phyloP scores from a whole-genome alignment of 306 rosid species.

The Dryas octopetala region DNA sequence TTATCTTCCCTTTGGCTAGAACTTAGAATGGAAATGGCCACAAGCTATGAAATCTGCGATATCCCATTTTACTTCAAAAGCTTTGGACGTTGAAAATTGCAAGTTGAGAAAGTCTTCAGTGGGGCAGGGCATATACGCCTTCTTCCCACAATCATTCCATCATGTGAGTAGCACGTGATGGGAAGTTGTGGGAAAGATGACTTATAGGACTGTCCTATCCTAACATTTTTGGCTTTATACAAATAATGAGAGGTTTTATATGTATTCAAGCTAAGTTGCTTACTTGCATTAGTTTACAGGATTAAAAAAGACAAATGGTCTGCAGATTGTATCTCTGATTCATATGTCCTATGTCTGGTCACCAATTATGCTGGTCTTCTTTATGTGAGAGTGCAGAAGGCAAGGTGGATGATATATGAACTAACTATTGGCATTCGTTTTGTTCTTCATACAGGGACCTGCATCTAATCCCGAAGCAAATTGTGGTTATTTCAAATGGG shows the following conservation, averaged over 20 bases:
- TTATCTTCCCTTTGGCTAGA: neutral
- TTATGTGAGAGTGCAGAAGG: neutral
- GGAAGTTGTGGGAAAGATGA: too few relatives aligned
- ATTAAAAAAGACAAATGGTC: neutral
- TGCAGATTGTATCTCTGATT: neutral
- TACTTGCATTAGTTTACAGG: neutral
- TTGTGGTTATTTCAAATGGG: slow-evolving; percentile 89
- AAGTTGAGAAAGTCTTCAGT: neutral
- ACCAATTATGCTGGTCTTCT: neutral
- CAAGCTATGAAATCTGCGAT: neutral
- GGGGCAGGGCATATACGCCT: too few relatives aligned
- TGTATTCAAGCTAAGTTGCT: neutral
- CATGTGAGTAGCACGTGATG: too few relatives aligned
- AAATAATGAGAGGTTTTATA: neutral
- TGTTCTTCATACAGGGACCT: slow-evolving; percentile 66
- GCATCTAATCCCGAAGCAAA: slow-evolving; percentile 89
- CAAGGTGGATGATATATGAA: neutral
- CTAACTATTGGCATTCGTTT: slow-evolving; percentile 12
- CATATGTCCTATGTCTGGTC: neutral
- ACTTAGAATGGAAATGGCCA: neutral
- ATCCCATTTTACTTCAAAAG: neutral
- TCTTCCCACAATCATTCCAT: too few relatives aligned
- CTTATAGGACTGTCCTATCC: too few relatives aligned
- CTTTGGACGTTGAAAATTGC: neutral
- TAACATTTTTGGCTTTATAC: too few relatives aligned